phyloP scores from a whole-genome alignment of 257 asterid genomes.

The Jacaranda copaia region DNA sequence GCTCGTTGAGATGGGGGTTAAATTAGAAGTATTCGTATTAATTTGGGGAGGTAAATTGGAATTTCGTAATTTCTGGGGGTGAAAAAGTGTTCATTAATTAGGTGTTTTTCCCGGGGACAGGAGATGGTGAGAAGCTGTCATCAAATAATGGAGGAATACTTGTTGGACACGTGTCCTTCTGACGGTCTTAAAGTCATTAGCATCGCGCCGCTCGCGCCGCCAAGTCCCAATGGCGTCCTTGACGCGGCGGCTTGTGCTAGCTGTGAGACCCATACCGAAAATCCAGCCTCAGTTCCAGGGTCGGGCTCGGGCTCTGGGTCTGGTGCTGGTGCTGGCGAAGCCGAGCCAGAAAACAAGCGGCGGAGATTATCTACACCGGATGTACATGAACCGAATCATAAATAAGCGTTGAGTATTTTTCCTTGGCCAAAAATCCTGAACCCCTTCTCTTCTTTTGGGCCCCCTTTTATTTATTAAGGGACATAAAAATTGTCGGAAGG shows the following conservation, averaged over 20 bases:
- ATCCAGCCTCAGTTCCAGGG: constrained; percentile 32
- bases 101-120: constrained; percentile 46
- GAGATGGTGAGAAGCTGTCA: constrained; percentile 70
- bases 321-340: constrained; percentile 12
- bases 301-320: constrained; percentile 25
- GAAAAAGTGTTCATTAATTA: not conserved
- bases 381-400: constrained; percentile 49
- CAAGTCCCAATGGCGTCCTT: constrained; percentile 67
- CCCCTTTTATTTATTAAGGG: not conserved
- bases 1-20: constrained; percentile 4
- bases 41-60: constrained; percentile 33
- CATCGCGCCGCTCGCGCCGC: constrained; percentile 48
- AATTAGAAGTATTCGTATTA: not conserved
- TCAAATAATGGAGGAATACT: constrained; percentile 60
- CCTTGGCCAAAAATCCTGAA: not conserved
- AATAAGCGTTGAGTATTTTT: constrained; percentile 20
- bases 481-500: not conserved
- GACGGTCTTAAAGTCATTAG: constrained; percentile 27
- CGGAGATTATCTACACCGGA: constrained; percentile 43
- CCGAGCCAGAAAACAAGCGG: constrained; percentile 51
- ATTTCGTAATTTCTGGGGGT: constrained; percentile 19
- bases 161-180: constrained; percentile 62
- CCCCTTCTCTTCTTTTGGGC: not conserved
- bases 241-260: constrained; percentile 64
- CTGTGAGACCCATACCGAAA: constrained; percentile 55